Evolutionary conservation across 495 filamentous ascomycete genomes (phyloP), one percentile per base, ranked within the genome.

Genomic region (Penicillium macrosclerotiorum): DNA sequence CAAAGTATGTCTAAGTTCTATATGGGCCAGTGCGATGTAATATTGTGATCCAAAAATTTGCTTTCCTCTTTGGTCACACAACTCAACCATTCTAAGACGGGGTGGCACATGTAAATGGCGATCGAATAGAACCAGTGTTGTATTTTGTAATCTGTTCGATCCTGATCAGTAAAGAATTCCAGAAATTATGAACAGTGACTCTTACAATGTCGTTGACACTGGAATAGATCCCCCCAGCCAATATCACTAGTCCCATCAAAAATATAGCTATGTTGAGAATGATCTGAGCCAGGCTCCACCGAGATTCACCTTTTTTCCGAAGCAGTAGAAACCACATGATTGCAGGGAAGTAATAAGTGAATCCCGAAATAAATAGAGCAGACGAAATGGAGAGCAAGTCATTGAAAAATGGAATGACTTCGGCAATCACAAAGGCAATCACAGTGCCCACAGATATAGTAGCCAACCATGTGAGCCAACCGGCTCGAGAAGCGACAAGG

Each of bases 391-490:
- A 73, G 13, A 87, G 63, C 47, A 87, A 52, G 36, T 79, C 75
- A 45, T 74, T 75, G 64, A 86, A 87, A 70, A 83, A 79, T 0
- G 84, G 84, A 42, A 88, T 82, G 8, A 80, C 77, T 51, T 83
- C 78, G 24, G 83, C 83, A 55, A 88, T 78, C 39, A 86, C 55
- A 69, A 79, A 88, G 4, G 81, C 79, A 17, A 84, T 44, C 12
- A 83, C 19, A 14, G 81, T 85, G 44, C 83, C 67, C 45, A 56
- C 52, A 3, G 67, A 51, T 23, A 79, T 75, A 4, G 84, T 65
- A 1, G 37, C 60, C 3, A 83, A 39, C 84, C 84, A 88, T 2
- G 72, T 71, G 7, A 68, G 42, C 77, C 76, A 82, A 8, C 76
- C 65, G 51, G 63, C 79, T 37, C 72, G 69, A 0, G 73, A 80